Evolutionary conservation across 495 filamentous ascomycete species (phyloP).

Genomic region (Darksidea phi): DNA sequence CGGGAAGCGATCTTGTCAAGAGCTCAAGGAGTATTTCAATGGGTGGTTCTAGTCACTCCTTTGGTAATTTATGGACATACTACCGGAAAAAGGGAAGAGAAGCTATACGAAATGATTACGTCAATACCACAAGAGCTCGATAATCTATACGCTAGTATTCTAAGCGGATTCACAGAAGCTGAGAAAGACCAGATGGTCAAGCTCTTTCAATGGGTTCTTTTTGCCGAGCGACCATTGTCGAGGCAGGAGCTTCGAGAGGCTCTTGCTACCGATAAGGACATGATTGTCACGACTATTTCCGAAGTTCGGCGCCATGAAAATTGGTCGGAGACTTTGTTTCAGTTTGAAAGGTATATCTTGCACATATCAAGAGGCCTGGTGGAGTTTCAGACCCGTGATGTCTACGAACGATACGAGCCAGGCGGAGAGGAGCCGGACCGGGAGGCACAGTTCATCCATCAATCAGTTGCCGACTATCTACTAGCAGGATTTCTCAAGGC

Average conservation of each 20-base stretch:
- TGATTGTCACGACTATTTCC: not conserved
- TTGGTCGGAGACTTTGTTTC: slow-evolving; percentile 1
- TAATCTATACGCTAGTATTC: not conserved
- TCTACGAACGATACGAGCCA: slow-evolving; percentile 11
- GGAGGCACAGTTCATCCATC: slow-evolving; percentile 13
- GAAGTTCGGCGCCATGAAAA: slow-evolving; percentile 1
- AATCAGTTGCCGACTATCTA: slow-evolving; percentile 16
- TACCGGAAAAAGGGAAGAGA: not conserved
- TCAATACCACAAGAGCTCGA: not conserved
- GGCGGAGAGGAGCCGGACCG: slow-evolving; percentile 11
- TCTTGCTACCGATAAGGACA: slow-evolving; percentile 15
- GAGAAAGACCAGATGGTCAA: slow-evolving; percentile 13
- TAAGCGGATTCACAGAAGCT: not conserved
- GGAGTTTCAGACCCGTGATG: slow-evolving; percentile 7
- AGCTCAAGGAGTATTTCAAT: slow-evolving; percentile 10
- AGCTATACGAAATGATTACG: slow-evolving; percentile 6
- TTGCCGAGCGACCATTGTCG: slow-evolving; percentile 6
- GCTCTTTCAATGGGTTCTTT: slow-evolving; percentile 10
- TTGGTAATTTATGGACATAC: not conserved
- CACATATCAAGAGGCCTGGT: slow-evolving; percentile 9
- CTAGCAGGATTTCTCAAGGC: slow-evolving; percentile 9
- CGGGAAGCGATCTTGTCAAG: slow-evolving; percentile 2
- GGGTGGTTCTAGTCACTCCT: slow-evolving; percentile 6
- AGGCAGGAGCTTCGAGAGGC: slow-evolving; percentile 16
- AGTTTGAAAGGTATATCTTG: slow-evolving; percentile 5